Evolutionary conservation across 1,139 yeast species (phyloP), one percentile per base, ranked within the genome.

Genomic region (Blastobotrys arbuscula): DNA sequence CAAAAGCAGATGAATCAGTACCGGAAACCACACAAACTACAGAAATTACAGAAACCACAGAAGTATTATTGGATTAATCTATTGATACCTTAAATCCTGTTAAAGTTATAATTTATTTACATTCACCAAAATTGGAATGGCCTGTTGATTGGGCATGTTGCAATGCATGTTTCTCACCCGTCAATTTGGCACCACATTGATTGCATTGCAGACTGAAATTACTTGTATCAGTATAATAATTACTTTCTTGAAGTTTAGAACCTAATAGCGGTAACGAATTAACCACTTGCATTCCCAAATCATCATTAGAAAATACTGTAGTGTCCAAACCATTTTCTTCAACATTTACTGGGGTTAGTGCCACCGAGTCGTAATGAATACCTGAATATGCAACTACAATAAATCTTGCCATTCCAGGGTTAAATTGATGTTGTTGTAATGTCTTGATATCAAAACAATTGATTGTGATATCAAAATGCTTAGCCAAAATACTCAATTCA

Each of bases 351-450:
- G 65, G 59, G 20, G 75, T 70, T 40, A 74, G 59, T 10, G 75
- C 79, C 10, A 83, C 67, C 0, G 84, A 71, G 62, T 85, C 95
- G 61, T 84, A 86, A 65, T 86, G 95, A 44, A 85, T 77, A 0
- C 95, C 95, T 40, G 79, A 77, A 59, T 84, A 85, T 10, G 82
- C 69, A 39, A 85, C 69, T 15, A 78, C 67, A 16, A 82, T 74
- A 58, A 76, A 82, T 12, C 68, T 67, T 8, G 64, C 50, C 42
- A 65, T 63, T 8, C 70, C 74, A 43, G 67, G 75, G 55, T 70
- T 79, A 71, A 84, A 84, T 44, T 70, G 70, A 55, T 84, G 84
- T 42, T 77, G 65, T 39, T 79, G 71, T 2, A 79, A 78, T 57
- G 81, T 82, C 58, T 81, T 85, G 21, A 85, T 78, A 59, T 85